Conservation (phyloP, 805 yeast genomes). For the Naumovozyma baii region DNA sequence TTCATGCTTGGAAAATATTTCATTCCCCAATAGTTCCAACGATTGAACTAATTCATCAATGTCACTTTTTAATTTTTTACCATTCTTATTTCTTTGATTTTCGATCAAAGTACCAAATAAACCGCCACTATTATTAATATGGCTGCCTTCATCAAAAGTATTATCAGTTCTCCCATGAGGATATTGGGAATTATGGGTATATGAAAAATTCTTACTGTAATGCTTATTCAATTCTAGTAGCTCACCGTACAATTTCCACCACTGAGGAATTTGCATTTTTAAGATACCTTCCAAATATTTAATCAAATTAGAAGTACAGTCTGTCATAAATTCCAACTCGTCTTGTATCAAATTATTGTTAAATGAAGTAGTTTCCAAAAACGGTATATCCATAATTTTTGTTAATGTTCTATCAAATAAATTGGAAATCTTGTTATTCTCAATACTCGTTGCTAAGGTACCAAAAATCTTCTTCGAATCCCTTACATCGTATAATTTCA, state of each 20-base stretch:
- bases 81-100: constrained; percentile 41
- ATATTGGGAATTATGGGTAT: constrained; percentile 8
- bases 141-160: constrained; percentile 3
- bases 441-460: neutral
- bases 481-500: constrained; percentile 16
- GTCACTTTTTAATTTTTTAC: constrained; percentile 33
- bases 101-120: constrained; percentile 37
- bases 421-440: neutral
- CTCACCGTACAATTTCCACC: constrained; percentile 41
- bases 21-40: constrained; percentile 36
- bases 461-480: constrained; percentile 4
- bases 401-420: neutral
- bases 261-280: constrained; percentile 29
- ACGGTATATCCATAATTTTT: neutral
- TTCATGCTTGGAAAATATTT: constrained; percentile 50
- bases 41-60: constrained; percentile 34
- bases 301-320: constrained; percentile 19
- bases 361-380: neutral
- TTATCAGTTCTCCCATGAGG: neutral
- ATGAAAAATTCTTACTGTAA: constrained; percentile 25
- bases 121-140: constrained; percentile 11
- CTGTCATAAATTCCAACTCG: constrained; percentile 11
- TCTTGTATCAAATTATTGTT: neutral
- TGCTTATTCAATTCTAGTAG: constrained; percentile 29
- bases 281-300: constrained; percentile 28